phyloP scores from a whole-genome alignment of 495 filamentous ascomycete genomes.

The Podospora didyma region DNA sequence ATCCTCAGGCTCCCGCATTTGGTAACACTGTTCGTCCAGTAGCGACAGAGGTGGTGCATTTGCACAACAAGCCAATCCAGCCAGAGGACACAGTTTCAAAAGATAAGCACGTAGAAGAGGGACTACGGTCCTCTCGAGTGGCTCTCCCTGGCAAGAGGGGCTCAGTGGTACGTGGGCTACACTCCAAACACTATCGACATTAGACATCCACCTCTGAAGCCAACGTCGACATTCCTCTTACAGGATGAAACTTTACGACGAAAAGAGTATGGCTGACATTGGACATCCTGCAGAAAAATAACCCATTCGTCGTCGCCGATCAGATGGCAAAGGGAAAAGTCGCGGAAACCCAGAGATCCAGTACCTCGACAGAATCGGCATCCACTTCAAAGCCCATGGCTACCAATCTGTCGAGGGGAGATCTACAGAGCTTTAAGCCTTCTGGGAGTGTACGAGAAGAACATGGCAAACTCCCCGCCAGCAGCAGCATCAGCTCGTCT shows the following conservation, averaged over 20 bases:
- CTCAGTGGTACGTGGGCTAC: conserved; percentile 13
- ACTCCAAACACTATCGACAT: background rate
- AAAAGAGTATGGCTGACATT: background rate
- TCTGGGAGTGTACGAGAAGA: background rate
- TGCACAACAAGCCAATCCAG: background rate
- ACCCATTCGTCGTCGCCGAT: conserved; percentile 26
- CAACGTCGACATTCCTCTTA: background rate
- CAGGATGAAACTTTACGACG: background rate
- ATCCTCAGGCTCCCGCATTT: no score
- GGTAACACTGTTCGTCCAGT: background rate
- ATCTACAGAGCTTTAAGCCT: background rate
- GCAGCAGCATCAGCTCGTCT: background rate
- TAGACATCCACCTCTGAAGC: background rate
- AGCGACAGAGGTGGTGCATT: background rate
- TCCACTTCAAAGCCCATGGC: background rate
- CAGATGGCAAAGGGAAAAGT: conserved; percentile 15
- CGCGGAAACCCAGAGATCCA: conserved; percentile 4
- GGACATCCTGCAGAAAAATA: conserved; percentile 13
- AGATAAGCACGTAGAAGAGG: background rate
- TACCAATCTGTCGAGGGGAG: background rate
- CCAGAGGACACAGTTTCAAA: background rate
- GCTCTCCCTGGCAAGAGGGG: conserved; percentile 5
- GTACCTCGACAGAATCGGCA: background rate
- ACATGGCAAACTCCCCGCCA: background rate
- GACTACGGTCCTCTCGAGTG: background rate